These are phyloP conservation scores for Corynespora cassiicola DNA, from an alignment of 2,329 filamentous ascomycete genomes.

Conservation along the genomic window DNA sequence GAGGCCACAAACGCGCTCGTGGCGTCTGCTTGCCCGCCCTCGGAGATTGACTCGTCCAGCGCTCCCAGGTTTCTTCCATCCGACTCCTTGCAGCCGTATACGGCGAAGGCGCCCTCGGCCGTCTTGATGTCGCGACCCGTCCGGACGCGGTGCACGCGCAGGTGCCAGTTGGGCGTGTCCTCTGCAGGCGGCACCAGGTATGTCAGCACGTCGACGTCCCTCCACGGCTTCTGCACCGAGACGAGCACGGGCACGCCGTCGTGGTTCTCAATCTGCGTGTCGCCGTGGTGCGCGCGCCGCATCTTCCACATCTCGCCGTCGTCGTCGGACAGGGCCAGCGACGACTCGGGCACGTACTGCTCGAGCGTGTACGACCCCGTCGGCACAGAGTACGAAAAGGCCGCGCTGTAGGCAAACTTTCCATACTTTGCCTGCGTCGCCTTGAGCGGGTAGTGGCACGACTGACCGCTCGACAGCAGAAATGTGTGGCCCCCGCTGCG, in stretches of 20 bases:
- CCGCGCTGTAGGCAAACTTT: constrained; percentile 77
- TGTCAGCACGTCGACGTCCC: constrained; percentile 70
- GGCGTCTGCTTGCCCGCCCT: constrained; percentile 42
- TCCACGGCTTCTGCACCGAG: constrained; percentile 74
- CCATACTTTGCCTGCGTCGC: constrained; percentile 84
- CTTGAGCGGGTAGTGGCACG: constrained; percentile 83
- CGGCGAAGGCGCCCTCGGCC: constrained; percentile 77
- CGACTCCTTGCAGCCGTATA: constrained; percentile 65
- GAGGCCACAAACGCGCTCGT: constrained; percentile 54
- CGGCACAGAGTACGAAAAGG: constrained; percentile 79
- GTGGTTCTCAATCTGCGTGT: constrained; percentile 66
- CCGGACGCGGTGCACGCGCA: constrained; percentile 68
- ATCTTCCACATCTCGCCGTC: constrained; percentile 81
- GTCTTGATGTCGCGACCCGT: constrained; percentile 69
- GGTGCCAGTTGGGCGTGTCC: constrained; percentile 68
- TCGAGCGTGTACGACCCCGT: constrained; percentile 78
- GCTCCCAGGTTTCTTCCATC: constrained; percentile 62
- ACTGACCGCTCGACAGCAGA: constrained; percentile 74
- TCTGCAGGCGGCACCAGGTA: constrained; percentile 68
- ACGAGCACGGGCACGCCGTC: constrained; percentile 66
- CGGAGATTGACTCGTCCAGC: constrained; percentile 46
- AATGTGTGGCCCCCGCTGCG: constrained; percentile 77
- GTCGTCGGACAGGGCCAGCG: constrained; percentile 78
- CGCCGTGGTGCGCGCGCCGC: constrained; percentile 67
- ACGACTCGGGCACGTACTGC: constrained; percentile 77